Percentiles rank a stretch among this genome's conserved stretches.
phyloP scores from a whole-genome alignment of 768 basidiomycete genomes.

The Tulasnella sp. region DNA sequence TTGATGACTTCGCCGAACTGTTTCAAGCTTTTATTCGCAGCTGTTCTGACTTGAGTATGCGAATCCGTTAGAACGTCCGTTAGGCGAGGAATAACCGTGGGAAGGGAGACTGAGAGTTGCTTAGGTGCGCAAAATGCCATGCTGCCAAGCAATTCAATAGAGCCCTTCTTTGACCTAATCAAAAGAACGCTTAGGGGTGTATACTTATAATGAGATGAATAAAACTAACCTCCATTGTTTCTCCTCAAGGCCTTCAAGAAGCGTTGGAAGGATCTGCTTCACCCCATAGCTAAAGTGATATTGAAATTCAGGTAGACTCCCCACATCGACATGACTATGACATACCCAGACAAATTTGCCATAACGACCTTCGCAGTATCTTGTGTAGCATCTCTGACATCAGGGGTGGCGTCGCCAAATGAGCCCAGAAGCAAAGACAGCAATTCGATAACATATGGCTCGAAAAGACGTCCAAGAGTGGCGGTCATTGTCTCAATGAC shows the following conservation, averaged over 20 bases:
- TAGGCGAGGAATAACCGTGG: conserved; percentile 91
- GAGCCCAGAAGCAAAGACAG: conserved; percentile 69
- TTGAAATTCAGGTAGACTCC: neutral
- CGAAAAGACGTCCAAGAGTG: conserved; percentile 79
- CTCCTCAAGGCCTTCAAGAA: conserved; percentile 85
- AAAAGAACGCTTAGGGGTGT: too few species aligned
- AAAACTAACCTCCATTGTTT: conserved; percentile 99
- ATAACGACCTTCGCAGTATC: conserved; percentile 91
- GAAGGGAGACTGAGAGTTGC: conserved; percentile 86
- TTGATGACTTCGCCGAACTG: conserved; percentile 97
- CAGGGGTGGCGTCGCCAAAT: conserved; percentile 75
- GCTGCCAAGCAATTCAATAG: conserved; percentile 90
- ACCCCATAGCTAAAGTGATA: conserved; percentile 49
- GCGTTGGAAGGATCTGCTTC: conserved; percentile 82
- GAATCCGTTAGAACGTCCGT: conserved; percentile 96
- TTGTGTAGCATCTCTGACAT: conserved; percentile 87
- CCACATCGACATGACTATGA: neutral
- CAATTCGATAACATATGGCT: conserved; percentile 78
- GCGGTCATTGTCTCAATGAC: conserved; percentile 83
- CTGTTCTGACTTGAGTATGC: conserved; percentile 84
- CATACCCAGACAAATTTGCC: conserved; percentile 72
- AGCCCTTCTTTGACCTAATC: conserved; percentile 42
- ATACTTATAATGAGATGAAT: too few species aligned
- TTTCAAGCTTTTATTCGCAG: conserved; percentile 92
- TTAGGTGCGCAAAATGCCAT: conserved; percentile 98